These are phyloP conservation scores for Acacia crassicarpa DNA, from an alignment of 306 rosid species.

Conservation along the genomic window DNA sequence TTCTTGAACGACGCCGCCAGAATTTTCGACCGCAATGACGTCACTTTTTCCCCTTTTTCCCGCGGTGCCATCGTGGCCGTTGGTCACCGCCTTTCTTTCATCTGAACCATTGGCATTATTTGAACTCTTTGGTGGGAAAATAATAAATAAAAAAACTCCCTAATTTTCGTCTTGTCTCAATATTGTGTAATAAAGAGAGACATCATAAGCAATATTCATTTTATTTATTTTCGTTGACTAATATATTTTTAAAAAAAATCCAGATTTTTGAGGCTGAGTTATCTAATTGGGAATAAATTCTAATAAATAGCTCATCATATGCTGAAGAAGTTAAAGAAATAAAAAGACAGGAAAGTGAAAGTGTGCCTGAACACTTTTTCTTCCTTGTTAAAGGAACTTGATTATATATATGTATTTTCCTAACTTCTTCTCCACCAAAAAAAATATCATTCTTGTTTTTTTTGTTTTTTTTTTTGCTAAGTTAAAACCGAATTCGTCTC, in stretches of 20 bases:
- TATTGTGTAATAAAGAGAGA: not conserved
- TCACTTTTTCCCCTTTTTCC: not conserved
- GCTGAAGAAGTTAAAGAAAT: not conserved
- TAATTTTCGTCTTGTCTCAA: no score
- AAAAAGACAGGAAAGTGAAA: no score
- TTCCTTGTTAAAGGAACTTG: not conserved
- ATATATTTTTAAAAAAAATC: no score
- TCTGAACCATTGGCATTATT: constrained; percentile 23
- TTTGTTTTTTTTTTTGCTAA: not conserved
- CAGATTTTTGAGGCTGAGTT: not conserved
- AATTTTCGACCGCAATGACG: constrained; percentile 35
- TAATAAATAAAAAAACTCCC: no score
- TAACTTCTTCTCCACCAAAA: not conserved
- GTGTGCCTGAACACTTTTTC: not conserved
- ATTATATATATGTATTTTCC: no score
- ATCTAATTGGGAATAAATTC: not conserved
- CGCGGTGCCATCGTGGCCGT: constrained; percentile 21
- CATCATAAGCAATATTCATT: not conserved
- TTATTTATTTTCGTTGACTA: not conserved
- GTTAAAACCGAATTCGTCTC: not conserved
- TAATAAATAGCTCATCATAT: not conserved
- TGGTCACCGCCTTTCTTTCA: not conserved
- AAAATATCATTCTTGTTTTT: not conserved
- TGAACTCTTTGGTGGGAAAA: not conserved
- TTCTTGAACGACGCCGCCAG: constrained; percentile 31